Base-by-base conservation (phyloP, 2,329 filamentous ascomycete species). In the Sporothrix sp. region DNA sequence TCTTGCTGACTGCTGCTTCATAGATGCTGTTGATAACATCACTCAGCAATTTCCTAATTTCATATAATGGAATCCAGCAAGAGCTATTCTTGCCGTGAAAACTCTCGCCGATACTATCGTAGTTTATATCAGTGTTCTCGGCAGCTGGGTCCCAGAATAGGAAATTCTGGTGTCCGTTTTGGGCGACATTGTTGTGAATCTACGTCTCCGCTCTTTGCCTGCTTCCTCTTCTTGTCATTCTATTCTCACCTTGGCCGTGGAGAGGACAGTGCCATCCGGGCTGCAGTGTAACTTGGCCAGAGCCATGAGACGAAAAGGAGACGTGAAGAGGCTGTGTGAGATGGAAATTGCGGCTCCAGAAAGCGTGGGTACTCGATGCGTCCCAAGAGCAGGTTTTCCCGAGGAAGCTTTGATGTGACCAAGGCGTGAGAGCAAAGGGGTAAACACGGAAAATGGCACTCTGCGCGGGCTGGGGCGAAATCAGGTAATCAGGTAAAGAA, bases 81-180 rank as follows among this genome's bases (percentile, higher is more conserved):
- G n/a, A n/a, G n/a, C n/a, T n/a, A n/a, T n/a, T n/a, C n/a, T n/a
- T n/a, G n/a, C n/a, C n/a, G n/a, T n/a, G n/a, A n/a, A n/a, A n/a
- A n/a, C n/a, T n/a, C n/a, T n/a, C n/a, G n/a, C n/a, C n/a, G n/a
- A n/a, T n/a, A n/a, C n/a, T n/a, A n/a, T n/a, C n/a, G n/a, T n/a
- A n/a, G n/a, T n/a, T n/a, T n/a, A n/a, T n/a, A n/a, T n/a, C n/a
- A n/a, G n/a, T n/a, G n/a, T n/a, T n/a, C n/a, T n/a, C n/a, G n/a
- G n/a, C n/a, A 35, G 23, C 33, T 38, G 25, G 14, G 46, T 40
- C 37, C 37, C 47, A 13, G 21, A 49, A 49, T 39, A 49, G 47
- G 47, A 49, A 49, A 42, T 7, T 23, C 25, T 33, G 14, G 28
- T 23, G 27, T 10, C 47, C 38, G 27, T 42, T 49, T 48, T 42